Evolutionary conservation across 495 filamentous ascomycete genomes (phyloP).

Genomic region (Hypoxylon crocopeplum): DNA sequence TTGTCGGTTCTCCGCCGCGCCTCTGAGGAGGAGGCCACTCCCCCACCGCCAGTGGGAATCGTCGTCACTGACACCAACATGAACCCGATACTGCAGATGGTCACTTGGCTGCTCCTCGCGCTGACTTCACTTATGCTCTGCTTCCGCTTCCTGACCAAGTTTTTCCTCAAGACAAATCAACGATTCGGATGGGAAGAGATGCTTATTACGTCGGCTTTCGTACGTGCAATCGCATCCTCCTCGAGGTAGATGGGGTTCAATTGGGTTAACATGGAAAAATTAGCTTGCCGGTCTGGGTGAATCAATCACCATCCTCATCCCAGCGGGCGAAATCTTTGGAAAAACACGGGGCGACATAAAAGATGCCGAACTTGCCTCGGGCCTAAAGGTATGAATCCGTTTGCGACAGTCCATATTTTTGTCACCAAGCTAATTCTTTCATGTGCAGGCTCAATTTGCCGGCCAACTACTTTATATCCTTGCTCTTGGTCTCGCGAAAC

Average conservation of each 20-base stretch:
- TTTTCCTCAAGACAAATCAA: constrained; percentile 35
- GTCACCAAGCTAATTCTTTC: constrained; percentile 5
- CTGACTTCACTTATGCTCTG: constrained; percentile 34
- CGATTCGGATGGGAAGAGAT: constrained; percentile 33
- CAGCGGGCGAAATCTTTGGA: constrained; percentile 27
- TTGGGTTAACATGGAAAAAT: constrained; percentile 9
- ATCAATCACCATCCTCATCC: constrained; percentile 32
- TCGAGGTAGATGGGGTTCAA: neutral
- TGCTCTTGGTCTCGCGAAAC: constrained; percentile 35
- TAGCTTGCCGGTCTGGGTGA: constrained; percentile 35
- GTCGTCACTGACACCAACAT: constrained; percentile 28
- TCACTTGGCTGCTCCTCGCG: constrained; percentile 38
- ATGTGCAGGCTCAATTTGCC: constrained; percentile 30
- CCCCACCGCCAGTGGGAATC: constrained; percentile 23
- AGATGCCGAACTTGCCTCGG: constrained; percentile 19
- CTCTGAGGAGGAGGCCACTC: constrained; percentile 8
- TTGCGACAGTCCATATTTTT: neutral
- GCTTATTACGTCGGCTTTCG: constrained; percentile 33
- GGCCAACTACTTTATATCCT: constrained; percentile 35
- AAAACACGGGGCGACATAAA: constrained; percentile 22
- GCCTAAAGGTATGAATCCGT: constrained; percentile 24
- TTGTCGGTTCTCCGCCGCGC: constrained; percentile 20
- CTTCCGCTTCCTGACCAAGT: constrained; percentile 36
- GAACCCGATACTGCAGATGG: constrained; percentile 38
- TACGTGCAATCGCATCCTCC: constrained; percentile 15